Conservation (phyloP, 306 rosid genomes). For the Parietaria judaica region DNA sequence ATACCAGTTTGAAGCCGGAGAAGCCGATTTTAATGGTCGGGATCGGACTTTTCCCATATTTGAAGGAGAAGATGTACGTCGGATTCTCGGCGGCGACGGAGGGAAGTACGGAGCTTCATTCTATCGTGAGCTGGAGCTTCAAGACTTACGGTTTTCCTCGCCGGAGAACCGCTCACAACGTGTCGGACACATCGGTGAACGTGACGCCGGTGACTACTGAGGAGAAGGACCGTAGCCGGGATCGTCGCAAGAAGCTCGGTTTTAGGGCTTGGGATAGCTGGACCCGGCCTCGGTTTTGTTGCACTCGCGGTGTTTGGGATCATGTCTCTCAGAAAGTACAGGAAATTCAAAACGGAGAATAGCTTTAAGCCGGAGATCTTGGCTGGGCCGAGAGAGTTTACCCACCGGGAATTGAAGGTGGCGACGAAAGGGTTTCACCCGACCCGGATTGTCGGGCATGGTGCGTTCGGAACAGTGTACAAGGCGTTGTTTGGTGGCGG, state of each 20-base stretch:
- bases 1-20: slow-evolving; percentile 37
- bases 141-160: slow-evolving; percentile 33
- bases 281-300: slow-evolving; percentile 35
- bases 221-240: slow-evolving; percentile 7
- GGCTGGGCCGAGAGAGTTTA: slow-evolving; percentile 58
- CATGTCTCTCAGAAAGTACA: slow-evolving; percentile 39
- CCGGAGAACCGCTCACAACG: slow-evolving; percentile 37
- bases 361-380: slow-evolving; percentile 40
- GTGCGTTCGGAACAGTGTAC: slow-evolving; percentile 81
- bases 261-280: slow-evolving; percentile 42
- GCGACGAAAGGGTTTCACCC: slow-evolving; percentile 75
- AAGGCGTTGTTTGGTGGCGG: slow-evolving; percentile 52
- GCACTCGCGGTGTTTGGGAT: slow-evolving; percentile 40
- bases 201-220: slow-evolving; percentile 23
- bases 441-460: slow-evolving; percentile 57
- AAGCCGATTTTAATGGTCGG: slow-evolving; percentile 33
- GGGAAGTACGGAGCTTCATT: slow-evolving; percentile 69
- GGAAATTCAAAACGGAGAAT: slow-evolving; percentile 19
- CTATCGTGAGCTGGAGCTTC: slow-evolving; percentile 58
- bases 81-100: slow-evolving; percentile 63
- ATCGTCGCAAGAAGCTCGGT: slow-evolving; percentile 25
- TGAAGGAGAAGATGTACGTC: slow-evolving; percentile 29
- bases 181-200: slow-evolving; percentile 35
- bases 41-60: slow-evolving; percentile 39
- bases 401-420: slow-evolving; percentile 47